A percentile compares a stretch with the other conserved stretches of the same genome.
Evolutionary conservation across 768 basidiomycete species (phyloP).

Genomic region (Rhodotorula babjevae): DNA sequence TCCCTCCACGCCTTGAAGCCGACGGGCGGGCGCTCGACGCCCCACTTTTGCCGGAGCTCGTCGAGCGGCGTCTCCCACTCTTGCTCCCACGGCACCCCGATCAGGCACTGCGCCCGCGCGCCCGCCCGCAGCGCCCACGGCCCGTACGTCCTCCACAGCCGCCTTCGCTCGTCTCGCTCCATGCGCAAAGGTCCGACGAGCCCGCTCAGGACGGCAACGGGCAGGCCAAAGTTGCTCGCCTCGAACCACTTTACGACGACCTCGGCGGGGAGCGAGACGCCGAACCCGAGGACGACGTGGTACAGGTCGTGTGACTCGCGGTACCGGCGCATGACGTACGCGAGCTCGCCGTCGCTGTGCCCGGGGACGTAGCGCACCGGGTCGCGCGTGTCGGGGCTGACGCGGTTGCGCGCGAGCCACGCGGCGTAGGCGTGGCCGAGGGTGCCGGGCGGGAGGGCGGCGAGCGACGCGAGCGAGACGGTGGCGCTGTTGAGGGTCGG

Average conservation of each 20-base stretch:
- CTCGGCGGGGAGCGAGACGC: conserved; percentile 84
- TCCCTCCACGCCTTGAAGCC: conserved; percentile 37
- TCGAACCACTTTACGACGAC: conserved; percentile 93
- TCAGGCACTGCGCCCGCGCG: conserved; percentile 64
- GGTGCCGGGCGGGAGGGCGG: conserved; percentile 66
- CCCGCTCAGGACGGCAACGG: conserved; percentile 76
- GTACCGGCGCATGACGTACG: conserved; percentile 96
- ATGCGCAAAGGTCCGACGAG: conserved; percentile 73
- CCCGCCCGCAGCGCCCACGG: conserved; percentile 90
- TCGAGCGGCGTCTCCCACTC: conserved; percentile 78
- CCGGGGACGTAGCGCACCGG: conserved; percentile 83
- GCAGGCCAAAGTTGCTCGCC: conserved; percentile 82
- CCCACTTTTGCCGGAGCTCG: conserved; percentile 77
- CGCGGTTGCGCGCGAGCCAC: conserved; percentile 81
- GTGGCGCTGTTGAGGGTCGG: conserved; percentile 74
- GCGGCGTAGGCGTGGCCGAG: conserved; percentile 80
- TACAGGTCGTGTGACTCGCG: conserved; percentile 98
- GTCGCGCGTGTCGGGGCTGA: conserved; percentile 89
- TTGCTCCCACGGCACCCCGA: conserved; percentile 93
- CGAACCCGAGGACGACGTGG: conserved; percentile 81
- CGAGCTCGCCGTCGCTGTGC: conserved; percentile 93
- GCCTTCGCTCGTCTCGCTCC: conserved; percentile 53
- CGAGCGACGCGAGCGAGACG: conserved; percentile 65
- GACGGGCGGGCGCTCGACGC: conserved; percentile 72
- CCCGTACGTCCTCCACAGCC: conserved; percentile 73